Evolutionary conservation across 2,329 filamentous ascomycete genomes (phyloP), one percentile per base, ranked within the genome.

Genomic region (Botrytis cinerea): DNA sequence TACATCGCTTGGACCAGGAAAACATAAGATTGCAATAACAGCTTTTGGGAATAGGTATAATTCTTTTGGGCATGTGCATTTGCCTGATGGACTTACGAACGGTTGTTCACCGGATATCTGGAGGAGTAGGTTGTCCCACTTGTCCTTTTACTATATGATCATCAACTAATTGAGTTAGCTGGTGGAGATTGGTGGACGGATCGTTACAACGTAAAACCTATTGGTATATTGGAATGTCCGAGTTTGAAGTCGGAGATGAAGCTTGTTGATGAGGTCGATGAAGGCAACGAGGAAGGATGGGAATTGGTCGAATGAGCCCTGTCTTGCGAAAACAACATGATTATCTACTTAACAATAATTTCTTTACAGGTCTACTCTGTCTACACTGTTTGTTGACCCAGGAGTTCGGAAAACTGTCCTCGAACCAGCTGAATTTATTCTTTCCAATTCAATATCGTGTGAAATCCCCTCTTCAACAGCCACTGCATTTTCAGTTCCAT

Each of bases 401-500:
- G 86, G 86, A 0, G 89, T 91, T 14, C 86, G 83, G 75, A 91
- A 91, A 0, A 91, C 89, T 0, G 70, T 57, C 8, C 61, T 57
- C 22, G 89, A 91, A 2, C 87, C 90, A 8, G 89, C 90, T 2
- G 89, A 90, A 1, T 86, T 85, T 75, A 88, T 78, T 40, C 85
- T 81, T 74, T 87, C 84, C 57, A 88, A 76, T n/a, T 82, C 77
- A 35, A 87, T 46, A 62, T 77, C 74, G 69, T 74, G 75, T n/a
- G 74, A 76, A 14, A 78, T 72, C 6, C 73, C 78, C 54, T 73
- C 68, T 14, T 62, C 51, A 35, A 54, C 40, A 5, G 25, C 18
- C 7, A 61, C 25, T 16, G 4, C 38, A 46, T 57, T 57, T 22
- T 32, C 45, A 32, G 8, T 45, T 67, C 57, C 68, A 64, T 68